These are phyloP conservation scores for Cordyceps pruinosa DNA, from an alignment of 2,329 filamentous ascomycete species.

Conservation along the genomic window DNA sequence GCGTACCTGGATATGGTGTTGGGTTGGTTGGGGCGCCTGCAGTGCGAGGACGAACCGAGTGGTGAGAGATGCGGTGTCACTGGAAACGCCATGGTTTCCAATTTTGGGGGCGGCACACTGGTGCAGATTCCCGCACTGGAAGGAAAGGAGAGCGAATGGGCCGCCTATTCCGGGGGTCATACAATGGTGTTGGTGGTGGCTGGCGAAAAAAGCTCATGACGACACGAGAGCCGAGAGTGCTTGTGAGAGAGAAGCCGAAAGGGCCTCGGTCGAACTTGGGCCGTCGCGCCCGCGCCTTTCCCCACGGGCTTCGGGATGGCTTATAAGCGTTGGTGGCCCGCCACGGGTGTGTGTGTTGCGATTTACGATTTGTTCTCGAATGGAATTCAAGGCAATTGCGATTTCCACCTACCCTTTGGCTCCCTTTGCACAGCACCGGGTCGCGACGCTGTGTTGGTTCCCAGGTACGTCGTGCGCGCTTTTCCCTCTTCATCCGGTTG, in stretches of 20 bases:
- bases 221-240: constrained; percentile 1
- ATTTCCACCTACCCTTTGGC: background rate
- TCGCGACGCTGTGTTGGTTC: background rate
- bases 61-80: background rate
- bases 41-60: too few relatives aligned
- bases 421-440: background rate
- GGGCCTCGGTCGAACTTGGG: constrained; percentile 7
- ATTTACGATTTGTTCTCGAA: background rate
- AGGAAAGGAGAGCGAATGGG: background rate
- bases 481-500: too few relatives aligned
- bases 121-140: too few relatives aligned
- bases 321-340: constrained; percentile 11
- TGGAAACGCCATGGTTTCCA: too few relatives aligned
- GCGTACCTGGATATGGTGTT: too few relatives aligned
- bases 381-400: too few relatives aligned
- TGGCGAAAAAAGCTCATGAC: background rate
- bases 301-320: constrained; percentile 1
- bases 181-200: background rate
- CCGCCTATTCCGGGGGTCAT: background rate
- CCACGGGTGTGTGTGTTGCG: background rate
- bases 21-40: too few relatives aligned
- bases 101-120: too few relatives aligned
- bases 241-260: constrained; percentile 5
- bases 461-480: too few relatives aligned
- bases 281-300: background rate